Conservation (phyloP, 345 rosid genomes). For the Garcia nutans region DNA sequence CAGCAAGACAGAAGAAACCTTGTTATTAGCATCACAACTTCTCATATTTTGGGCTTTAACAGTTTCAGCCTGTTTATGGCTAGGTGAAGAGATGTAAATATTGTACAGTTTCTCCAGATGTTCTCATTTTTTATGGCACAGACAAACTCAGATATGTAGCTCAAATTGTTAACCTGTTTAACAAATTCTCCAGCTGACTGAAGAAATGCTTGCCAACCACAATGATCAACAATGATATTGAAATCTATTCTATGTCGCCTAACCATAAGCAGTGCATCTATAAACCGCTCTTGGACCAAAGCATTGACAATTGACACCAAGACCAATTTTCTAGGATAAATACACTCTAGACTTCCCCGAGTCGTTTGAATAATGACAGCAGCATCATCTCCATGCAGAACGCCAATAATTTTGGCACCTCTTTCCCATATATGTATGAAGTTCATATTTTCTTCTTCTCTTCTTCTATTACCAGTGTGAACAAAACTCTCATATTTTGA, state of each 20-base stretch:
- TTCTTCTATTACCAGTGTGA: conserved; percentile 44
- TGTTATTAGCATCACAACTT: conserved; percentile 39
- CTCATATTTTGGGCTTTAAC: conserved; percentile 33
- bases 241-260: conserved; percentile 95
- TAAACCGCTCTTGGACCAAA: conserved; percentile 61
- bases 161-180: conserved; percentile 70
- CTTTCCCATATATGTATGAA: conserved; percentile 82
- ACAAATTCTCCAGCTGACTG: conserved; percentile 80
- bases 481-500: conserved; percentile 52
- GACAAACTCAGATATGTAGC: conserved; percentile 85
- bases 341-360: conserved; percentile 86
- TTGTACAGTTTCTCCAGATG: conserved; percentile 66
- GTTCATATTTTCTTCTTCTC: conserved; percentile 57
- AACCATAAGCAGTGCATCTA: conserved; percentile 84
- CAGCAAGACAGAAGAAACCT: conserved; percentile 75
- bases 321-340: conserved; percentile 92
- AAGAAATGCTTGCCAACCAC: conserved; percentile 81
- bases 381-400: conserved; percentile 90
- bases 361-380: conserved; percentile 76
- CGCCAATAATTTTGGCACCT: conserved; percentile 82
- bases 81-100: conserved; percentile 42
- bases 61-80: conserved; percentile 42
- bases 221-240: conserved; percentile 73
- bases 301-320: conserved; percentile 72
- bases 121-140: conserved; percentile 83